Base-by-base conservation (phyloP, 352 stramenopile genomes). In the Phytopythium chamaehyphon region DNA sequence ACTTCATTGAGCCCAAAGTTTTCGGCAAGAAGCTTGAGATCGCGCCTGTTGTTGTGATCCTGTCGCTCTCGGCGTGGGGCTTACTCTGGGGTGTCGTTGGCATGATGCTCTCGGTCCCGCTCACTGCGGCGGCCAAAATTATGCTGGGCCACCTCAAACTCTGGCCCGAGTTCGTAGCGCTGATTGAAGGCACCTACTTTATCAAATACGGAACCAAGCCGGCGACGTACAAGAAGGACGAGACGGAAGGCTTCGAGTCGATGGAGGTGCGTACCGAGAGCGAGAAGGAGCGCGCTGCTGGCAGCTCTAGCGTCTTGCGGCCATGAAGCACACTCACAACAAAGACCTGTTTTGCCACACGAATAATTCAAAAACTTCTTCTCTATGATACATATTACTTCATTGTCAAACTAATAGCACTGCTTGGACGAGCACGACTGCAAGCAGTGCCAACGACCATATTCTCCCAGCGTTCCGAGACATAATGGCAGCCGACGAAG, bases 101-200 rank as follows among this genome's bases (percentile, higher is more conserved):
- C 47, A 95, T 95, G 84, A 95, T 95, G 84, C 73, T 95, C 26
- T 93, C 82, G 6, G 84, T 95, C 16, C 84, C 84, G 21, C 75
- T 95, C 12, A 95, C 84, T 12, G 84, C 84, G 2, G 79, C 82
- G 10, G 75, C 83, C 19, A 95, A 95, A 63, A 95, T 95, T 58
- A 95, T 90, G 80, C 69, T 92, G 37, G 90, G 78, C 24, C 82
- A 95, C 43, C 59, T 95, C 9, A 86, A 87, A 42, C 67, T 95
- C 19, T 95, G 82, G 82, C 84, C 84, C 16, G 82, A 95, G 59
- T 83, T 95, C 56, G 84, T 95, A 26, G 84, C 84, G 15, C 53
- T 95, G 28, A 72, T 95, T n/a, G 84, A 95, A 51, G 84, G 84
- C 37, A 95, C 78, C 23, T 95, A 92, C 64, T 95, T 95, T 53